Evolutionary conservation across 306 rosid species (phyloP).

Genomic region (Castanea crenata): DNA sequence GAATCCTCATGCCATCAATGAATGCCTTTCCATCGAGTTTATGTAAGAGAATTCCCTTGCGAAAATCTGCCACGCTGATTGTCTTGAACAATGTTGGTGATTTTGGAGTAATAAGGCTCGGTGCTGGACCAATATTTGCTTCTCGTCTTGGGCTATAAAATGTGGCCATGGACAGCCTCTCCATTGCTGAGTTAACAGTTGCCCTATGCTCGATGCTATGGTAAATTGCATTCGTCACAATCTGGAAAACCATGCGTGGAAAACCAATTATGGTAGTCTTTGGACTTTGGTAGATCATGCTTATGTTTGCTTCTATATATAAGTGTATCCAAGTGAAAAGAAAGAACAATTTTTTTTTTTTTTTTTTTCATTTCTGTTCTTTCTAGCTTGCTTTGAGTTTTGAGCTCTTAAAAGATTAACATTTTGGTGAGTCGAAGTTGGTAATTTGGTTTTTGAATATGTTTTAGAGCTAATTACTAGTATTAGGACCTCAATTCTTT

Average conservation of each 20-base stretch:
- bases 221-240: slow-evolving; percentile 29
- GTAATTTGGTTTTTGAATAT: too few relatives aligned
- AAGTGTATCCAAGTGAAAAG: too few relatives aligned
- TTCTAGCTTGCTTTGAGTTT: too few relatives aligned
- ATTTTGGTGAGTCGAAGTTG: too few relatives aligned
- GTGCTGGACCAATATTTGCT: slow-evolving; percentile 29
- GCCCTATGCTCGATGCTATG: slow-evolving; percentile 33
- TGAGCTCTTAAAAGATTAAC: too few relatives aligned
- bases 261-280: not conserved
- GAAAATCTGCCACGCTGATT: slow-evolving; percentile 18
- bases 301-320: too few relatives aligned
- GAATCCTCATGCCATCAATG: slow-evolving; percentile 22
- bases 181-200: slow-evolving; percentile 17
- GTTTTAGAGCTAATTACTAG: too few relatives aligned
- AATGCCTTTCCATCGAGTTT: slow-evolving; percentile 23
- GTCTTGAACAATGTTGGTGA: slow-evolving; percentile 26
- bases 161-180: slow-evolving; percentile 35
- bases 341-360: too few relatives aligned
- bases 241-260: not conserved
- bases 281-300: too few relatives aligned
- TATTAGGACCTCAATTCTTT: too few relatives aligned
- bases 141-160: slow-evolving; percentile 20
- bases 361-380: too few relatives aligned
- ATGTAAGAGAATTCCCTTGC: not conserved
- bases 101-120: slow-evolving; percentile 23